Base-by-base conservation (phyloP, 441 rosid genomes). In the Gossypium davidsonii region DNA sequence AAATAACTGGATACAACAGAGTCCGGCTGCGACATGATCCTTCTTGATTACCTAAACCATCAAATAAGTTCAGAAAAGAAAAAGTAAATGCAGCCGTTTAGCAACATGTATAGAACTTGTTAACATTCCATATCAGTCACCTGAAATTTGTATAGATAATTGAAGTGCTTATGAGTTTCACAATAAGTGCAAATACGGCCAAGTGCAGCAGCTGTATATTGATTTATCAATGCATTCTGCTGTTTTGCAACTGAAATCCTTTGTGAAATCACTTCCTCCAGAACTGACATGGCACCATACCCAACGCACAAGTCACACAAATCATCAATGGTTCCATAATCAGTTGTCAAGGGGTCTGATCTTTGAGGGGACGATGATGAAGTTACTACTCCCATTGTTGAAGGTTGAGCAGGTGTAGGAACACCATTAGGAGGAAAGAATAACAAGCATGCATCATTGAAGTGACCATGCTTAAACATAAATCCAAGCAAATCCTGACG, bases 1-100 rank as follows among this genome's bases (percentile, higher is more conserved):
- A 73, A 95, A 95, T 73, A 95, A 83, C 80, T 95, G 99, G 75
- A 93, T 89, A 79, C 97, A 90, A 85, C 97, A 95, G 60, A 93
- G 91, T 67, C 99, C 99, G 80, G 99, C 97, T 71, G 98, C 94
- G 14, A 90, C 91, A 75, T 90, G 89, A 73, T 95, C 99, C 86
- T 90, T 93, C 84, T 91, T 95, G 78, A 93, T 91, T 70, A 94
- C 98, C 98, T 94, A 82, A 77, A 84, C 57, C 77, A 66, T 67
- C 70, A 10, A 66, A 44, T 28, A 73, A 73, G 57, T 34, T 72
- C 15, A 65, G 56, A 37, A 51, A 52, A 51, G 28, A 51, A 52
- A 67, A 78, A 18, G 25, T 53, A 17, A 18, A 53, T 17, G 58
- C 46, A 9, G 46, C 46, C 3, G 12, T 39, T 39, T 39, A 39